phyloP scores from a whole-genome alignment of 192 early-diverging fungal genomes.

The Entrophospora sp. region DNA sequence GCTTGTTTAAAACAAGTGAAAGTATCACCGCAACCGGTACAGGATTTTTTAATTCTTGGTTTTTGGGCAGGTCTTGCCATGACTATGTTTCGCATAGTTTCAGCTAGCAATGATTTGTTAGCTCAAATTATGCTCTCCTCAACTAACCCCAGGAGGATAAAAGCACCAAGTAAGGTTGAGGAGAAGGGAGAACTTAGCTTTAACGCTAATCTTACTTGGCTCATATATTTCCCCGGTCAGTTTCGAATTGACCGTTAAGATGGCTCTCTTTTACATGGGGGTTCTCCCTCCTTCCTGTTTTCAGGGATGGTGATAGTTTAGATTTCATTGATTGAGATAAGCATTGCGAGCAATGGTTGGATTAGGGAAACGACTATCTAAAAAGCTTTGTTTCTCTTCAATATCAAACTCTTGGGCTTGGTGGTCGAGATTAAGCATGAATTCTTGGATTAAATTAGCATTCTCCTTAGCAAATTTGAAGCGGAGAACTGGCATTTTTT shows the following conservation, averaged over 20 bases:
- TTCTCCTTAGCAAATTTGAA: background rate
- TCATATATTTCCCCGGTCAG: slow-evolving; percentile 6
- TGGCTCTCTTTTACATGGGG: background rate
- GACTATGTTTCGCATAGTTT: background rate
- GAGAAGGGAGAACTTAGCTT: background rate
- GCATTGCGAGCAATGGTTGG: background rate
- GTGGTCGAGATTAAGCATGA: background rate
- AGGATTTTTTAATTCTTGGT: too few relatives aligned
- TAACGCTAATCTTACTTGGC: background rate
- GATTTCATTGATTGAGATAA: background rate
- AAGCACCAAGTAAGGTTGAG: background rate
- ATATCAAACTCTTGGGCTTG: background rate
- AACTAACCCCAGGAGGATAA: background rate
- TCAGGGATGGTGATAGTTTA: background rate
- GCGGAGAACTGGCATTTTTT: background rate
- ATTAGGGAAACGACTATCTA: background rate
- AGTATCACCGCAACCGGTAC: too few relatives aligned
- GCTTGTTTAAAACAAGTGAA: too few relatives aligned
- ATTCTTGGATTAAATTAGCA: background rate
- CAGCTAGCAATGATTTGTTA: background rate
- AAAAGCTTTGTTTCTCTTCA: background rate
- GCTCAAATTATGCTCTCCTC: background rate
- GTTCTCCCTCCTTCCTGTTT: background rate
- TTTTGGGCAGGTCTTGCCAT: too few relatives aligned
- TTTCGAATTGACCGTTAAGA: too few relatives aligned